Evolutionary conservation across 139 green algal genomes (phyloP).

Genomic region (Parachlorella kessleri): DNA sequence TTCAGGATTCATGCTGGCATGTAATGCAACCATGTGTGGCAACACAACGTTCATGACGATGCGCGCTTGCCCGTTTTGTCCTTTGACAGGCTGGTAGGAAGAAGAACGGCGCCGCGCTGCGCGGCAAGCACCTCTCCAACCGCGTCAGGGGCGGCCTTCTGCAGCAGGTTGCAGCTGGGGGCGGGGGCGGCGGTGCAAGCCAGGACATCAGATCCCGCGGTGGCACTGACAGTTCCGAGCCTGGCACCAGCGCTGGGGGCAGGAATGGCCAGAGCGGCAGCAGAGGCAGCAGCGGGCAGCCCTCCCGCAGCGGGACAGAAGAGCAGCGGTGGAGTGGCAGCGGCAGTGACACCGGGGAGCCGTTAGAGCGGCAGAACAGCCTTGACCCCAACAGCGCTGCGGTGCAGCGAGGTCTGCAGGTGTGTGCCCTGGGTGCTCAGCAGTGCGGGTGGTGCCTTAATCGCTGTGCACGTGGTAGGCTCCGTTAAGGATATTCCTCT

Average conservation of each 20-base stretch:
- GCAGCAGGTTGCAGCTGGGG: slow-evolving; percentile 2
- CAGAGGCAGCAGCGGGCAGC: slow-evolving; percentile 5
- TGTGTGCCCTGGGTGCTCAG: too few species aligned
- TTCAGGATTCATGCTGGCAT: too few species aligned
- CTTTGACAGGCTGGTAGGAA: too few species aligned
- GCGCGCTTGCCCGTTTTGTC: too few species aligned
- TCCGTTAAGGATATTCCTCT: too few species aligned
- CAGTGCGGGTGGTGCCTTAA: too few species aligned
- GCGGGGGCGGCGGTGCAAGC: neutral
- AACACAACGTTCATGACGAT: too few species aligned
- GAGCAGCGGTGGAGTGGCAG: neutral
- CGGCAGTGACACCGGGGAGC: neutral
- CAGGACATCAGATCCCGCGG: too few species aligned
- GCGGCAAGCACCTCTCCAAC: neutral
- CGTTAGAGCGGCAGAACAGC: neutral
- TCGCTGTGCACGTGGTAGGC: too few species aligned
- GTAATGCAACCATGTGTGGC: too few species aligned
- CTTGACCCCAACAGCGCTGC: neutral
- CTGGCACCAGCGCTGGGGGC: neutral
- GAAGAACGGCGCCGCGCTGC: too few species aligned
- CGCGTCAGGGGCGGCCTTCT: neutral
- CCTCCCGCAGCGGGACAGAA: neutral
- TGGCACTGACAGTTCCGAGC: slow-evolving; percentile 15
- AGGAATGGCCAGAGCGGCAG: neutral
- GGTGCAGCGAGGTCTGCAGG: neutral